Percentiles rank a stretch among this genome's conserved stretches.
Evolutionary conservation across 495 filamentous ascomycete genomes (phyloP).

Genomic region (Penicillium coffeae): DNA sequence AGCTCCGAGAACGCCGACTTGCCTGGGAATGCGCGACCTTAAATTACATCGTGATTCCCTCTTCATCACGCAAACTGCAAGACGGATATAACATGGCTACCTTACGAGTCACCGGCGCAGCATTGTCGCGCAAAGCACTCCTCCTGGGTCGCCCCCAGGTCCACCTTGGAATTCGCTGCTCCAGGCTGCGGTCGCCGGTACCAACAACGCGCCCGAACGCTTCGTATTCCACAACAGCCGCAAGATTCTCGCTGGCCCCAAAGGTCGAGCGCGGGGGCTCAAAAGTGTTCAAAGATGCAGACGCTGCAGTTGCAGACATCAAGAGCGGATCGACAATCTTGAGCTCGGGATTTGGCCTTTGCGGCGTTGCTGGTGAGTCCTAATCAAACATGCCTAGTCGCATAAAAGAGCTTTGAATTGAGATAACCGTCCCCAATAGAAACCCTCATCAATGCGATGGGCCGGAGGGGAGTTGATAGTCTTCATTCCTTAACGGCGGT

Average conservation of each 20-base stretch:
- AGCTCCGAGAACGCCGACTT: slow-evolving; percentile 28
- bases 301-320: slow-evolving; percentile 71
- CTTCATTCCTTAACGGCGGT: slow-evolving; percentile 77
- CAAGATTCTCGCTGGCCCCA: slow-evolving; percentile 15
- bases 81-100: slow-evolving; percentile 34
- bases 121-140: slow-evolving; percentile 28
- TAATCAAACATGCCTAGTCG: too few species aligned
- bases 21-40: slow-evolving; percentile 11
- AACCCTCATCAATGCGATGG: slow-evolving; percentile 76
- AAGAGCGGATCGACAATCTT: slow-evolving; percentile 68
- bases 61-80: background rate
- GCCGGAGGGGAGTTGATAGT: slow-evolving; percentile 58
- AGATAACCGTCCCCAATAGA: slow-evolving; percentile 34
- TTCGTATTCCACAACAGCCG: slow-evolving; percentile 24
- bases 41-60: slow-evolving; percentile 8
- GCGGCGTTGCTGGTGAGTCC: slow-evolving; percentile 64
- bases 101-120: slow-evolving; percentile 23
- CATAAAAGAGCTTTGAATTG: background rate
- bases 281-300: slow-evolving; percentile 71
- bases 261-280: slow-evolving; percentile 37
- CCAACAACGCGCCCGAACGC: slow-evolving; percentile 5
- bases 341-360: slow-evolving; percentile 83
- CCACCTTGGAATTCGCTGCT: slow-evolving; percentile 20
- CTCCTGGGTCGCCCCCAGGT: slow-evolving; percentile 22
- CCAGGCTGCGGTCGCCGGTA: slow-evolving; percentile 9